phyloP scores from a whole-genome alignment of 148 eudicot species.

The Spergularia bocconei region DNA sequence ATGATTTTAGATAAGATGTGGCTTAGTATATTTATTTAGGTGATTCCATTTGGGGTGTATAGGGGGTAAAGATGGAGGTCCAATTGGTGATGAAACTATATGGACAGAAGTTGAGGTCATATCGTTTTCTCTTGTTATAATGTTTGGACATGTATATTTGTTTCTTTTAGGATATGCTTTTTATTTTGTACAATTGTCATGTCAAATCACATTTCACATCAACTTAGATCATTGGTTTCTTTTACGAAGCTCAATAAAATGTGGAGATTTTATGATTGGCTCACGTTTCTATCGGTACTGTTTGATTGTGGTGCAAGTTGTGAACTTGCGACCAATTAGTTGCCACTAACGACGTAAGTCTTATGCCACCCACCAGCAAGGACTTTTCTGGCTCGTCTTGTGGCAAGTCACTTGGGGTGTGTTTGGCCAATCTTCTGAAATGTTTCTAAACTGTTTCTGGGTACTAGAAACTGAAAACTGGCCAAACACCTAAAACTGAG shows the following conservation, averaged over 20 bases:
- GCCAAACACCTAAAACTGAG: too few relatives aligned
- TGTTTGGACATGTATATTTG: conserved; percentile 6
- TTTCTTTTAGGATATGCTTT: conserved; percentile 6
- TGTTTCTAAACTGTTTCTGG: too few relatives aligned
- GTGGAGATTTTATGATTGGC: conserved; percentile 20
- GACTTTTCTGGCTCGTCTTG: too few relatives aligned
- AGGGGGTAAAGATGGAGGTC: conserved; percentile 10
- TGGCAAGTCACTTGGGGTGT: too few relatives aligned
- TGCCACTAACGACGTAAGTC: conserved; percentile 2
- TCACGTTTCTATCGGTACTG: neutral
- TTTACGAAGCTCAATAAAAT: conserved; percentile 1
- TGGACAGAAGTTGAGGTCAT: conserved; percentile 26
- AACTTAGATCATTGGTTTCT: neutral
- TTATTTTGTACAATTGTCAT: neutral
- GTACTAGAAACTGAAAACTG: too few relatives aligned
- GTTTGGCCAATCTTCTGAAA: too few relatives aligned
- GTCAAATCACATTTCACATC: conserved; percentile 18
- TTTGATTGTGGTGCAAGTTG: conserved; percentile 14
- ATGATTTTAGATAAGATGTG: conserved; percentile 30
- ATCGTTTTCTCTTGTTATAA: conserved; percentile 20
- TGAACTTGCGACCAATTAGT: conserved; percentile 6
- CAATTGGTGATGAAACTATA: conserved; percentile 6
- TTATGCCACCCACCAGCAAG: too few relatives aligned
- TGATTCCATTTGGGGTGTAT: conserved; percentile 26
- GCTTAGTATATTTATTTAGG: conserved; percentile 13